Base-by-base conservation (phyloP, 2,329 filamentous ascomycete species). In the Coniochaeta sp. region DNA sequence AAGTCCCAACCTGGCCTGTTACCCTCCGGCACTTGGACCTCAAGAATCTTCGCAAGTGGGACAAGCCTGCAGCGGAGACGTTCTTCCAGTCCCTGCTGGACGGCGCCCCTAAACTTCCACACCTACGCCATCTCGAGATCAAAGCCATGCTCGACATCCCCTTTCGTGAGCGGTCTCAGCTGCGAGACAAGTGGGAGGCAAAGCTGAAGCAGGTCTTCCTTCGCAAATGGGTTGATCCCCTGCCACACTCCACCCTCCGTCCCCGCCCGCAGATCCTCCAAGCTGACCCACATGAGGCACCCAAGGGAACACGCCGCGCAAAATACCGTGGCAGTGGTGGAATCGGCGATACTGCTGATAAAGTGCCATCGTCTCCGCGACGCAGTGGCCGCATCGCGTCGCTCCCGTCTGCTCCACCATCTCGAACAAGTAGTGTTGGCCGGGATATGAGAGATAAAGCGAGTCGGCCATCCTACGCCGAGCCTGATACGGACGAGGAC, bases 41-140 rank as follows among this genome's bases (percentile, higher is more conserved):
- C 60, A 81, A 88, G 47, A 87, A 95, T 63, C 80, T 96, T 62
- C 85, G 90, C 38, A 88, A 91, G 64, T 93, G 89, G 86, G 81
- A 82, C 14, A 80, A 84, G 0, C 79, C 82, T 36, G 84, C 86
- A 0, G 91, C 91, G 0, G 85, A 90, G 66, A 86, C 85, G 61
- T 90, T 97, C 66, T 89, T 97, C 66, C 81, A 84, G 44, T 95
- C 91, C 17, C 78, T 98, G 1, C 82, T 93, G 24, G 81, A 92
- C 61, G 85, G 84, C 57, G 91, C 92, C 0, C 76, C 81, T 1
- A 73, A 81, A 2, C 72, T 98, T 24, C 83, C 80, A 0, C 76
- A 85, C 61, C 80, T 98, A 26, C 87, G 91, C 9, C 79, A 81
- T 50, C 76, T 97, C 12, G 80, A 83, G 1, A 83, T 97, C 65